Conservation (phyloP, 2,329 filamentous ascomycete genomes). For the Huntiella abstrusa region DNA sequence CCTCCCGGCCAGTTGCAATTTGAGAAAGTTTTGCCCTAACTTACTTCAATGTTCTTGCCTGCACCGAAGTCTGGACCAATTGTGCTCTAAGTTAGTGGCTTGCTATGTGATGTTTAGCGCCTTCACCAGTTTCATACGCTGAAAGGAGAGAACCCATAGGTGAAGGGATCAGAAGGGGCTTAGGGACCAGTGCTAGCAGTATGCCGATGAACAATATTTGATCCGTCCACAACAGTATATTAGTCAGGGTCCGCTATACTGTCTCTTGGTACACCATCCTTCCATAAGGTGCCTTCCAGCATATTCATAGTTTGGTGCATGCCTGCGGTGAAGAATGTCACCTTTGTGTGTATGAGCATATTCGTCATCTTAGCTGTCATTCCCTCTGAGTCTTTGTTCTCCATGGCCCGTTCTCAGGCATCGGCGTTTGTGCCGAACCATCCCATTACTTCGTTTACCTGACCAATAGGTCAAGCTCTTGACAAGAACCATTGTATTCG, state of each 20-base stretch:
- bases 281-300: slow-evolving; percentile 48
- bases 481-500: too few relatives aligned
- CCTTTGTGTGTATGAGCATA: slow-evolving; percentile 55
- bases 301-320: slow-evolving; percentile 41
- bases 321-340: slow-evolving; percentile 59
- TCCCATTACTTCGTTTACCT: slow-evolving; percentile 25
- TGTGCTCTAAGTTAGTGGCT: slow-evolving; percentile 52
- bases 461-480: too few relatives aligned
- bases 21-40: slow-evolving; percentile 43
- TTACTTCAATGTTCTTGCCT: slow-evolving; percentile 39
- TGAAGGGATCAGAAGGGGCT: slow-evolving; percentile 28
- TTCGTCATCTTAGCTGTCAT: slow-evolving; percentile 50
- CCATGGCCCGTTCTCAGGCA: slow-evolving; percentile 53
- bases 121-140: slow-evolving; percentile 38
- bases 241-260: slow-evolving; percentile 15
- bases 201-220: slow-evolving; percentile 39
- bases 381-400: slow-evolving; percentile 46
- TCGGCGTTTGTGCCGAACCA: slow-evolving; percentile 65
- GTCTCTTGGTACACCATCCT: too few relatives aligned
- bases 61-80: slow-evolving; percentile 45
- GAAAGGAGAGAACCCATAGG: slow-evolving; percentile 41
- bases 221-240: slow-evolving; percentile 43
- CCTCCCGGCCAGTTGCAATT: too few relatives aligned
- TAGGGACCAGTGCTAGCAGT: slow-evolving; percentile 5
- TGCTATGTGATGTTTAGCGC: slow-evolving; percentile 44